These are phyloP conservation scores for Durotheca rogersii DNA, from an alignment of 495 filamentous ascomycete species.

Conservation along the genomic window DNA sequence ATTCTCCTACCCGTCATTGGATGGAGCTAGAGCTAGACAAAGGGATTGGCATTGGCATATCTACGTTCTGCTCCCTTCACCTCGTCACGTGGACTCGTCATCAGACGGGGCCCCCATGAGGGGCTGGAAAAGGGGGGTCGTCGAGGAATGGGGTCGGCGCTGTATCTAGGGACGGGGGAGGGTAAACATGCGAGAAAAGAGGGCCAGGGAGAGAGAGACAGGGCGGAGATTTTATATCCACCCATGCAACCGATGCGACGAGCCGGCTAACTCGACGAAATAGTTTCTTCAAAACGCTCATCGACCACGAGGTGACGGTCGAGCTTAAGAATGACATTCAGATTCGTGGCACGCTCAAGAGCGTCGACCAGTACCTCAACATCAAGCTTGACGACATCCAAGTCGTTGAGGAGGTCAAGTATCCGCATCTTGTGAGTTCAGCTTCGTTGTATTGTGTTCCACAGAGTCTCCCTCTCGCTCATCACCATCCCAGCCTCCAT, in stretches of 20 bases:
- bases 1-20: no score
- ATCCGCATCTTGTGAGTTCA: slow-evolving; percentile 77
- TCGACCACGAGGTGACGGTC: slow-evolving; percentile 92
- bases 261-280: slow-evolving; percentile 1
- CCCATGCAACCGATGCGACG: no score
- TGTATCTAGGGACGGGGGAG: no score
- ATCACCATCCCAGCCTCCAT: background rate
- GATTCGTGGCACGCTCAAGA: slow-evolving; percentile 91
- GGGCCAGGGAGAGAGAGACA: background rate
- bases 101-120: background rate
- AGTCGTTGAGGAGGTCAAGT: slow-evolving; percentile 86
- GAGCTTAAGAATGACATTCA: slow-evolving; percentile 99
- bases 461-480: background rate
- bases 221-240: background rate
- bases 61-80: no score
- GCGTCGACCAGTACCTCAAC: slow-evolving; percentile 97
- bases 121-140: no score
- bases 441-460: background rate
- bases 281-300: slow-evolving; percentile 99
- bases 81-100: slow-evolving; percentile 14
- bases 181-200: background rate
- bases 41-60: no score
- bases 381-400: slow-evolving; percentile 96
- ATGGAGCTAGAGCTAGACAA: no score
- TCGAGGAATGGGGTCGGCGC: no score